Evolutionary conservation across 345 rosid species (phyloP).

Genomic region (Populus pruinosa): DNA sequence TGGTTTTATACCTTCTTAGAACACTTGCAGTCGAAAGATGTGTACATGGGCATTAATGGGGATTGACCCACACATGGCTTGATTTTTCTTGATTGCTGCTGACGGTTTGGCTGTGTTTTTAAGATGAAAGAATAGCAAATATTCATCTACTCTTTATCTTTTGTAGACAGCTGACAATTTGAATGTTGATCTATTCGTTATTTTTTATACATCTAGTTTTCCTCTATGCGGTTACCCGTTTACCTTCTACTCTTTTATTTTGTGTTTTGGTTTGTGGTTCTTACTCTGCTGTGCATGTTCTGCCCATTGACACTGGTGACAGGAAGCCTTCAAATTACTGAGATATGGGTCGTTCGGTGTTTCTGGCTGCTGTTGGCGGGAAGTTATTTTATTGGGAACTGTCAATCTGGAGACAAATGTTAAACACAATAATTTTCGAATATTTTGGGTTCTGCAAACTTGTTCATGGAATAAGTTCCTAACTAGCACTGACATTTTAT

Average conservation of each 20-base stretch:
- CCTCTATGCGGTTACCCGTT: too few species aligned
- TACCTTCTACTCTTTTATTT: neutral
- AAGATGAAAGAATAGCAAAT: neutral
- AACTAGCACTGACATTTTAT: neutral
- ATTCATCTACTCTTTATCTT: neutral
- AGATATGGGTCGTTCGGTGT: neutral
- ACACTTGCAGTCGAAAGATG: neutral
- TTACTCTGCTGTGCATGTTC: neutral
- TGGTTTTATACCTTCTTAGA: neutral
- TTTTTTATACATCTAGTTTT: neutral
- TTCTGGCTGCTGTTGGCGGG: neutral
- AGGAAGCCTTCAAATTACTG: slow-evolving; percentile 4
- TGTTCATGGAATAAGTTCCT: slow-evolving; percentile 18
- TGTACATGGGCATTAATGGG: neutral
- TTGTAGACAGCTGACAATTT: neutral
- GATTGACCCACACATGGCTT: neutral
- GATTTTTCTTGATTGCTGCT: neutral
- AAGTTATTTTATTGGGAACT: neutral
- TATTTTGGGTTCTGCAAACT: neutral
- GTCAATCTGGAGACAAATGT: slow-evolving; percentile 4
- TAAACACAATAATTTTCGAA: slow-evolving; percentile 3
- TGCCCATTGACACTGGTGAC: neutral
- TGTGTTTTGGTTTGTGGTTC: neutral
- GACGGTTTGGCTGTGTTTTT: neutral
- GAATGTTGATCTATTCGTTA: too few species aligned